Evolutionary conservation across 2,329 filamentous ascomycete species (phyloP), one percentile per base, ranked within the genome.

Genomic region (Alternaria sp.): DNA sequence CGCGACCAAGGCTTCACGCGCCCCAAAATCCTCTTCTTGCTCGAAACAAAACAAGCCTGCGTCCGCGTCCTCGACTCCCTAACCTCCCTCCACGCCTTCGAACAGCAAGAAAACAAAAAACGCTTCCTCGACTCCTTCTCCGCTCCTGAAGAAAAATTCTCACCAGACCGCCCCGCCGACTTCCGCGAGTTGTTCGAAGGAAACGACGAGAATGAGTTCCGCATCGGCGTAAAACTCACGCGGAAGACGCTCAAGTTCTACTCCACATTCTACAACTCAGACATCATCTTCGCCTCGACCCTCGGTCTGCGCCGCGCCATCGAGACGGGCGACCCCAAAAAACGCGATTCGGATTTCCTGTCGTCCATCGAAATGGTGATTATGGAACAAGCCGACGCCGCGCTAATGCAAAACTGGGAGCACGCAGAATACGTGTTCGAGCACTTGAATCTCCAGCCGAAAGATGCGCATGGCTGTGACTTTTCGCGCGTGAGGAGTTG

Each of bases 371-470:
- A 99, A 81, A 81, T 99, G 55, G 89, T 96, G 30, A 86, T 98
- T 50, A 86, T 97, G 64, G 96, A 99, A 78, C 94, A 98, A 80
- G 91, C 93, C 12, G 94, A 98, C 79, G 93, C 93, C 0, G 87
- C 97, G 45, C 87, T 97, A 9, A 97, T 97, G 93, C 96, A 99
- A 79, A 98, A 97, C 79, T 98, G 95, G 94, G 93, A 97, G 74
- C 95, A 99, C 77, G 88, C 97, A 64, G 92, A 96, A 78, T 92
- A 92, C 77, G 91, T 97, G 72, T 94, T 98, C 75, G 89, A 93
- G 66, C 93, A 97, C 78, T 87, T 99, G 66, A 99, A 99, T 78
- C 85, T 91, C 21, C 93, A 97, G 73, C 95, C 96, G 40, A 93
- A 91, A 74, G 92, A 97, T 72, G 88, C 93, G 1, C 94, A 97